Conservation (phyloP, 306 rosid species). For the Trifolium fragiferum region DNA sequence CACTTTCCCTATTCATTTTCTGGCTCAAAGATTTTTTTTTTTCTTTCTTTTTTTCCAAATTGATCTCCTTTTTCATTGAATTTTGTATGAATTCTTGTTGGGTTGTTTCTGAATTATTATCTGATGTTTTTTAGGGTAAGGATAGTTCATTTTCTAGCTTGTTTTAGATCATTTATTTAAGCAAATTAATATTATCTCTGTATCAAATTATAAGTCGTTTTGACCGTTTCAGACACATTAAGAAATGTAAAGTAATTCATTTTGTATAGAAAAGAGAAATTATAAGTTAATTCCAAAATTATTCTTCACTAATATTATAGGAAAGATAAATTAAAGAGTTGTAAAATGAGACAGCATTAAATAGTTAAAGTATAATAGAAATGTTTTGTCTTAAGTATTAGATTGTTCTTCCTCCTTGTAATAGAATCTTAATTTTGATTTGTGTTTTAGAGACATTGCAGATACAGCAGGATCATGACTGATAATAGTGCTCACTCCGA, state of each 20-base stretch:
- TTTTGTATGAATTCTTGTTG: slow-evolving; percentile 9
- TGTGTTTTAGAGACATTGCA: slow-evolving; percentile 44
- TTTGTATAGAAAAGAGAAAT: no score
- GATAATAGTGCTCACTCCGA: slow-evolving; percentile 44
- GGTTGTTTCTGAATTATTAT: slow-evolving; percentile 28
- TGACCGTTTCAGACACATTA: no score
- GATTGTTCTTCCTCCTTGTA: slow-evolving; percentile 22
- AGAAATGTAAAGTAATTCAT: no score
- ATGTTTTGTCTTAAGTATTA: background rate
- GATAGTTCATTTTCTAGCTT: background rate
- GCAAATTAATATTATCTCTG: background rate
- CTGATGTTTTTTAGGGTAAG: background rate
- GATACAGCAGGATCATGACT: slow-evolving; percentile 63
- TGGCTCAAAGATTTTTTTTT: background rate
- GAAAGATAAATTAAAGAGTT: no score
- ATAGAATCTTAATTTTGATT: slow-evolving; percentile 29
- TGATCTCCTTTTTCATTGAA: background rate
- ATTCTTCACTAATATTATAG: no score
- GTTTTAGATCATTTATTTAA: background rate
- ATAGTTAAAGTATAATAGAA: no score
- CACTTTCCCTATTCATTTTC: slow-evolving; percentile 9
- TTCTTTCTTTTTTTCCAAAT: background rate
- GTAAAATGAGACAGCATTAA: no score
- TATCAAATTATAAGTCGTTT: no score
- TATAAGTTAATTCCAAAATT: no score